Conservation (phyloP, 1,139 yeast genomes). For the Pichia sp. region DNA sequence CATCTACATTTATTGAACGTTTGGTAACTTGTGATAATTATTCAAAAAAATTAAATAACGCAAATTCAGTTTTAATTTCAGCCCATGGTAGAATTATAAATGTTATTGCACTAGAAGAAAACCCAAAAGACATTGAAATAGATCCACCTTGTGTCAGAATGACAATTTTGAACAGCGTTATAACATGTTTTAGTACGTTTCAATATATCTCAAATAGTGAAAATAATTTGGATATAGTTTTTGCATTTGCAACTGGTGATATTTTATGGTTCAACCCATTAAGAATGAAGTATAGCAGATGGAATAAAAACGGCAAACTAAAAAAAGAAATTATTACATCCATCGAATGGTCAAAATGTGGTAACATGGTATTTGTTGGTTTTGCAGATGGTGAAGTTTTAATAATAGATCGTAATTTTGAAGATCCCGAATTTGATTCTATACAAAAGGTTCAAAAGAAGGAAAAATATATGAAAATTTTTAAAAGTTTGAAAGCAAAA, state of each 20-base stretch:
- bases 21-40: slow-evolving; percentile 25
- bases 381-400: slow-evolving; percentile 32
- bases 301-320: slow-evolving; percentile 43
- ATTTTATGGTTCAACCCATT: slow-evolving; percentile 49
- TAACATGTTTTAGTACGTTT: slow-evolving; percentile 24
- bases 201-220: slow-evolving; percentile 26
- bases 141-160: slow-evolving; percentile 28
- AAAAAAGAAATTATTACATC: slow-evolving; percentile 28
- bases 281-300: slow-evolving; percentile 40
- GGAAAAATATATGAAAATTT: slow-evolving; percentile 17
- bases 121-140: slow-evolving; percentile 26
- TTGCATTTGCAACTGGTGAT: slow-evolving; percentile 50
- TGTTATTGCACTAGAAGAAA: slow-evolving; percentile 22
- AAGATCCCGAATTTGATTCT: slow-evolving; percentile 28
- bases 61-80: slow-evolving; percentile 22
- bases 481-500: slow-evolving; percentile 10
- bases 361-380: slow-evolving; percentile 27
- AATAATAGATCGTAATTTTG: slow-evolving; percentile 28
- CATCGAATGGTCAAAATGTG: slow-evolving; percentile 27
- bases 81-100: slow-evolving; percentile 31
- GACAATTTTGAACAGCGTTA: slow-evolving; percentile 20
- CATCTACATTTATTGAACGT: slow-evolving; percentile 27
- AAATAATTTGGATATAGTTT: slow-evolving; percentile 38
- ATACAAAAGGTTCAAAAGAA: slow-evolving; percentile 5
- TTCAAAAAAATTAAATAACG: slow-evolving; percentile 21